Evolutionary conservation across 2,329 filamentous ascomycete genomes (phyloP).

Genomic region (Bipolaris victoriae): DNA sequence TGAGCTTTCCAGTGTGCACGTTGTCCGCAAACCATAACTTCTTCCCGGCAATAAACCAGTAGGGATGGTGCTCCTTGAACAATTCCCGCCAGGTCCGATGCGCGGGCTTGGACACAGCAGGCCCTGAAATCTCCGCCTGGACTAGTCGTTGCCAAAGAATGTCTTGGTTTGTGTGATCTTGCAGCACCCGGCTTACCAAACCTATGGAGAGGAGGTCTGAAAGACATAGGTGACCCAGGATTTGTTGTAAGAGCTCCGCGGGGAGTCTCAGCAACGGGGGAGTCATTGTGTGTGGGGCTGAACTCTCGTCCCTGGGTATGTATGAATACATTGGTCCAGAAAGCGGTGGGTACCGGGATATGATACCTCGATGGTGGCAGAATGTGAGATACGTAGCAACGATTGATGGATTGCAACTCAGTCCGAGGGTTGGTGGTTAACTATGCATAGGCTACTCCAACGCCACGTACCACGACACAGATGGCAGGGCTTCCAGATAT

Average conservation of each 20-base stretch:
- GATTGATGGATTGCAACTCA: background rate
- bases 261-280: conserved; percentile 66
- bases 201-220: conserved; percentile 67
- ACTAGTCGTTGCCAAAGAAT: conserved; percentile 74
- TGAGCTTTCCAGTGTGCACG: conserved; percentile 73
- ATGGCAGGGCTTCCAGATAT: background rate
- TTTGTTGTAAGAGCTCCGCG: conserved; percentile 74
- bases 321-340: background rate
- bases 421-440: background rate
- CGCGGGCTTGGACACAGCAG: conserved; percentile 49
- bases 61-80: conserved; percentile 74
- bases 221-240: conserved; percentile 70
- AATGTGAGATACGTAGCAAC: background rate
- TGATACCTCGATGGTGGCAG: background rate
- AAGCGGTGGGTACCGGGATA: background rate
- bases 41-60: conserved; percentile 82
- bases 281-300: background rate
- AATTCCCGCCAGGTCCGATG: conserved; percentile 73
- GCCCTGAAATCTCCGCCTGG: conserved; percentile 67
- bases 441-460: background rate
- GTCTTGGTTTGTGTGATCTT: conserved; percentile 66
- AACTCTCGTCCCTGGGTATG: background rate
- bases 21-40: conserved; percentile 87
- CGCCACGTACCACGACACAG: background rate
- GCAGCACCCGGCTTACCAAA: conserved; percentile 66